Conservation (phyloP, 371 early-diverging fungal species). For the Mortierella sp. region DNA sequence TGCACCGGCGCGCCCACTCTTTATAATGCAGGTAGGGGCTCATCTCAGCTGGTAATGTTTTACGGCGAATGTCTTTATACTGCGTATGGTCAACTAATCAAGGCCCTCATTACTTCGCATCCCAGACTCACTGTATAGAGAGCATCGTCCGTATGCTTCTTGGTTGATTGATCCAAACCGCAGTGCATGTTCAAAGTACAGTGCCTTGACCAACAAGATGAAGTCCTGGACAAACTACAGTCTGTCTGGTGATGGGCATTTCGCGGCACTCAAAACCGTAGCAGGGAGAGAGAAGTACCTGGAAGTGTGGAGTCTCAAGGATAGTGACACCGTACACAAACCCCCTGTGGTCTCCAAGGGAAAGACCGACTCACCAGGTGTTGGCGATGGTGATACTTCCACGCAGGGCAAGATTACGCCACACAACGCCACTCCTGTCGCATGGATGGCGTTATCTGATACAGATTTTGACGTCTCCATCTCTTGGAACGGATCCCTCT, state of each 20-base stretch:
- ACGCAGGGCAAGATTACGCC: background rate
- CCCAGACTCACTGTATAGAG: background rate
- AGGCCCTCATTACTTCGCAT: background rate
- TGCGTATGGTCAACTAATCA: background rate
- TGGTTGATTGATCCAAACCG: background rate
- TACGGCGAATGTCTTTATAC: no score
- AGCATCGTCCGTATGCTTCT: background rate
- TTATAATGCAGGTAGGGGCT: background rate
- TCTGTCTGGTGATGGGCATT: background rate
- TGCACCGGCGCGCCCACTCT: background rate
- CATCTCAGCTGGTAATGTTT: background rate
- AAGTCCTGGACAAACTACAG: background rate
- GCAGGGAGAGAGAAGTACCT: background rate
- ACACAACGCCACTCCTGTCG: background rate
- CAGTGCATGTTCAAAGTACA: background rate
- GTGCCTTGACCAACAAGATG: background rate
- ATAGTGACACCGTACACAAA: background rate
- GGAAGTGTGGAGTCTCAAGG: background rate
- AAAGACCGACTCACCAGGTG: no score
- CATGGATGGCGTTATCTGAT: background rate
- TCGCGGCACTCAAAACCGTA: background rate
- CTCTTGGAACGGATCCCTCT: background rate
- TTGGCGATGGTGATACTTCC: background rate
- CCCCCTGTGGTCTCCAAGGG: background rate
- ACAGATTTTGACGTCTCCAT: background rate